A percentile compares a stretch with the other conserved stretches of the same genome.
Conservation (phyloP, 2,329 filamentous ascomycete species). For the Talaromyces albobiverticillius region DNA sequence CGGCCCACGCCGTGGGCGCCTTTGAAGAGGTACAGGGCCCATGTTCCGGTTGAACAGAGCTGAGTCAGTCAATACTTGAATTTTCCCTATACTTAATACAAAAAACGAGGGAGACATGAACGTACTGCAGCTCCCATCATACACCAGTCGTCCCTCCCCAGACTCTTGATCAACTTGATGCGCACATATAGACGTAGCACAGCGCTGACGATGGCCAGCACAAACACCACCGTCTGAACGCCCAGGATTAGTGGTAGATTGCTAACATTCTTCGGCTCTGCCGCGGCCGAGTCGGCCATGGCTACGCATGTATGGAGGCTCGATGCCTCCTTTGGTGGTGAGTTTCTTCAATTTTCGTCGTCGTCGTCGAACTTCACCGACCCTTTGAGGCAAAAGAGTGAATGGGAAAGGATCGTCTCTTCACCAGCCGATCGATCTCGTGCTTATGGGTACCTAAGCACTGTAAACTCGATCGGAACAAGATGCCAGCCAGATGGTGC, state of each 20-base stretch:
- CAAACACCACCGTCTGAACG: slow-evolving; percentile 31
- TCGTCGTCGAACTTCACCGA: too few species aligned
- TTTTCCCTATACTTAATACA: too few species aligned
- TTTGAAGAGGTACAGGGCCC: background rate
- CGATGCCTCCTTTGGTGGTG: too few species aligned
- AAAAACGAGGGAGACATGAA: background rate
- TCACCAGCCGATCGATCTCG: too few species aligned
- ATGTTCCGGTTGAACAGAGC: background rate
- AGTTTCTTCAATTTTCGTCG: too few species aligned
- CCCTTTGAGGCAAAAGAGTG: too few species aligned
- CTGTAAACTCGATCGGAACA: too few species aligned
- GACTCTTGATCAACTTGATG: slow-evolving; percentile 35
- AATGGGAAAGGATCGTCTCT: too few species aligned
- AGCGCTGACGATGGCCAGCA: slow-evolving; percentile 37
- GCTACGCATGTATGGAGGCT: too few species aligned
- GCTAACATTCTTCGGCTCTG: background rate
- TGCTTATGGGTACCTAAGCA: too few species aligned
- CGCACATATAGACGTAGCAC: slow-evolving; percentile 42
- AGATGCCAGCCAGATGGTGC: too few species aligned
- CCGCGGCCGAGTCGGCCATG: background rate
- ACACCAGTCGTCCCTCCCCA: slow-evolving; percentile 33
- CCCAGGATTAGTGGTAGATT: background rate
- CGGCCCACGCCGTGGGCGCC: background rate
- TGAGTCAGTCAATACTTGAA: background rate
- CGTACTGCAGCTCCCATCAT: slow-evolving; percentile 32